Percentiles rank a stretch among this genome's conserved stretches.
Evolutionary conservation across 345 rosid species (phyloP).

Genomic region (Garcia nutans): DNA sequence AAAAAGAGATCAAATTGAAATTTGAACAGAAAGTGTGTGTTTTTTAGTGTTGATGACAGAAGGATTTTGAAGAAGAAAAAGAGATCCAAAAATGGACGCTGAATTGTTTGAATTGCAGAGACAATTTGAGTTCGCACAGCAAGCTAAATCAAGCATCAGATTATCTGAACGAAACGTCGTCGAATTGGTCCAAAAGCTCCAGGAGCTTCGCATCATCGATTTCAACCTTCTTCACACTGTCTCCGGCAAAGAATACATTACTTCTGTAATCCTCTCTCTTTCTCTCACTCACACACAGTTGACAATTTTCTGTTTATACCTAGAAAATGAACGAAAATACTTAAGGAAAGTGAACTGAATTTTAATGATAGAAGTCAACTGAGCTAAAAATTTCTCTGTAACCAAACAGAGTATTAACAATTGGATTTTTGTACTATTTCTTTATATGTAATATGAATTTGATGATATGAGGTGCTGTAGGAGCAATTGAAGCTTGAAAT

Average conservation of each 20-base stretch:
- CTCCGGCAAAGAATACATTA: slow-evolving; percentile 92
- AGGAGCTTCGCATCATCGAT: slow-evolving; percentile 84
- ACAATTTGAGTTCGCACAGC: slow-evolving; percentile 93
- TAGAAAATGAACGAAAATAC: neutral
- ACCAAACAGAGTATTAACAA: neutral
- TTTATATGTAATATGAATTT: neutral
- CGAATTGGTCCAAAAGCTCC: slow-evolving; percentile 94
- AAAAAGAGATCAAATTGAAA: too few relatives aligned
- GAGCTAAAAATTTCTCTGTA: neutral
- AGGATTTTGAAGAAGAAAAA: neutral
- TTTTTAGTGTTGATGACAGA: too few relatives aligned
- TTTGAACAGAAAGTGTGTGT: too few relatives aligned
- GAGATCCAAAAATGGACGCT: slow-evolving; percentile 59
- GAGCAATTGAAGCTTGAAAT: slow-evolving; percentile 87
- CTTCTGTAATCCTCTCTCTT: slow-evolving; percentile 47
- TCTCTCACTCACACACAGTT: neutral
- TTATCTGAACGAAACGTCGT: slow-evolving; percentile 93
- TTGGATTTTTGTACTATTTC: neutral
- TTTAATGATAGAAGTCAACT: neutral
- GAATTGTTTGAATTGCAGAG: slow-evolving; percentile 83
- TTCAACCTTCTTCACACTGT: slow-evolving; percentile 98
- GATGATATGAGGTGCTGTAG: slow-evolving; percentile 32
- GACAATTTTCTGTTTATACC: neutral
- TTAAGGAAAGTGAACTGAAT: neutral
- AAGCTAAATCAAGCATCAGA: slow-evolving; percentile 83